A percentile compares a stretch with the other conserved stretches of the same genome.
Conservation (phyloP, 257 asterid genomes). For the Scutellaria baicalensis region DNA sequence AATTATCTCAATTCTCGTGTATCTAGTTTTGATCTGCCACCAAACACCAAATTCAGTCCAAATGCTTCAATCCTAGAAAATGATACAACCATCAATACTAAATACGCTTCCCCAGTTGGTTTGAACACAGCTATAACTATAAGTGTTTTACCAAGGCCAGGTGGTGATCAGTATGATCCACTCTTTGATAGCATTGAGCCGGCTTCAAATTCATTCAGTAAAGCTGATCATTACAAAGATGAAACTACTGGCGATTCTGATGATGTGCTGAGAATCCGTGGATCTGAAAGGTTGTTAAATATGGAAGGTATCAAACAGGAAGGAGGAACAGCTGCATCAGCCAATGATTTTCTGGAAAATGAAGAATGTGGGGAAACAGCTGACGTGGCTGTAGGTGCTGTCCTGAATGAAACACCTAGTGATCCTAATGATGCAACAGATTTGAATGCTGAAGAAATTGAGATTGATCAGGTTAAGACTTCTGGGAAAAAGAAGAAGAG, state of each 20-base stretch:
- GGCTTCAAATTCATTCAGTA: constrained; percentile 36
- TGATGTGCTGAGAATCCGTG: constrained; percentile 35
- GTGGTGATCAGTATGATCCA: constrained; percentile 75
- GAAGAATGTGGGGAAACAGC: constrained; percentile 90
- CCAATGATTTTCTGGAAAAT: constrained; percentile 34
- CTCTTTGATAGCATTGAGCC: constrained; percentile 85
- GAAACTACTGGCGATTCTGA: constrained; percentile 59
- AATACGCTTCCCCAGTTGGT: constrained; percentile 32
- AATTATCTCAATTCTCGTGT: constrained; percentile 62
- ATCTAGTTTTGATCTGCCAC: constrained; percentile 63
- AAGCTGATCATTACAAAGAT: constrained; percentile 33
- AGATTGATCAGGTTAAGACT: constrained; percentile 66
- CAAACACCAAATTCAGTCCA: constrained; percentile 41
- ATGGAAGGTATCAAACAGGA: constrained; percentile 38
- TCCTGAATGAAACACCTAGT: constrained; percentile 62
- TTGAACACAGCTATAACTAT: constrained; percentile 28
- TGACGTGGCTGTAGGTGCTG: constrained; percentile 69
- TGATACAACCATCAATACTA: constrained; percentile 22
- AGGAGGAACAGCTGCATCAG: constrained; percentile 32
- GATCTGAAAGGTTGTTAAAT: constrained; percentile 40
- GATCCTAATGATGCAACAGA: constrained; percentile 45
- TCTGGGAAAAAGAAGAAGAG: constrained; percentile 57
- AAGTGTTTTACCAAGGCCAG: constrained; percentile 28
- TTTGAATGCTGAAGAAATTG: constrained; percentile 47
- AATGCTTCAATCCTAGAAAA: constrained; percentile 37